Evolutionary conservation across 306 rosid species (phyloP).

Genomic region (Cucurbita ficifolia): DNA sequence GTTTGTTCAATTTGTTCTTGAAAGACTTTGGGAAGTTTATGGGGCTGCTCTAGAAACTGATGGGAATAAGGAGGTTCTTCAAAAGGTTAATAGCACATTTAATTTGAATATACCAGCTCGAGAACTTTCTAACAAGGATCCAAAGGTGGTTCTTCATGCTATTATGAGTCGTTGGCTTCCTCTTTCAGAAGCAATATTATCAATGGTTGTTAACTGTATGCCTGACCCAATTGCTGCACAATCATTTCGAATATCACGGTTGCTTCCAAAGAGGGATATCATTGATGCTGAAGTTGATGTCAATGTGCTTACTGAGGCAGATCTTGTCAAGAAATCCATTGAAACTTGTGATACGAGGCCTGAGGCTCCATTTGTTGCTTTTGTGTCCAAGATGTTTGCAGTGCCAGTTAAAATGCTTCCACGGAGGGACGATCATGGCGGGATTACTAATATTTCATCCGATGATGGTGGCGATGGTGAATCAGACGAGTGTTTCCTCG

Average conservation of each 20-base stretch:
- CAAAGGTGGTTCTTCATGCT: constrained; percentile 58
- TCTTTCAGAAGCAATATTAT: constrained; percentile 41
- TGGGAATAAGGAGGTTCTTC: constrained; percentile 35
- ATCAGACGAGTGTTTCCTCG: constrained; percentile 75
- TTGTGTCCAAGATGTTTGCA: constrained; percentile 92
- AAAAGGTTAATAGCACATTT: constrained; percentile 56
- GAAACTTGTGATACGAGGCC: constrained; percentile 53
- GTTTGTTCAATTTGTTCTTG: constrained; percentile 85
- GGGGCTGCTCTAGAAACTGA: constrained; percentile 41
- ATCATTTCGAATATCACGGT: constrained; percentile 37
- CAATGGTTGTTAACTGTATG: too few relatives aligned
- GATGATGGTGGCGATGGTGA: constrained; percentile 48
- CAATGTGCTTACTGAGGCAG: constrained; percentile 29
- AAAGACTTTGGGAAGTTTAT: constrained; percentile 73
- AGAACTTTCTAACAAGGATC: constrained; percentile 67
- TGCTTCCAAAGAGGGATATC: constrained; percentile 47
- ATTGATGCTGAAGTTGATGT: constrained; percentile 11
- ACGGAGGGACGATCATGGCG: constrained; percentile 22
- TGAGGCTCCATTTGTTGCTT: constrained; percentile 67
- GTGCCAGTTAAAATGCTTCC: constrained; percentile 61
- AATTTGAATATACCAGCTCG: constrained; percentile 40
- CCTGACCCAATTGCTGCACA: constrained; percentile 50
- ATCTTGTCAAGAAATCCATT: constrained; percentile 33
- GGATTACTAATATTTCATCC: constrained; percentile 12
- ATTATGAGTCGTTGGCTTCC: constrained; percentile 89